Evolutionary conservation across 2,329 filamentous ascomycete genomes (phyloP).

Genomic region (Venturia asperata): DNA sequence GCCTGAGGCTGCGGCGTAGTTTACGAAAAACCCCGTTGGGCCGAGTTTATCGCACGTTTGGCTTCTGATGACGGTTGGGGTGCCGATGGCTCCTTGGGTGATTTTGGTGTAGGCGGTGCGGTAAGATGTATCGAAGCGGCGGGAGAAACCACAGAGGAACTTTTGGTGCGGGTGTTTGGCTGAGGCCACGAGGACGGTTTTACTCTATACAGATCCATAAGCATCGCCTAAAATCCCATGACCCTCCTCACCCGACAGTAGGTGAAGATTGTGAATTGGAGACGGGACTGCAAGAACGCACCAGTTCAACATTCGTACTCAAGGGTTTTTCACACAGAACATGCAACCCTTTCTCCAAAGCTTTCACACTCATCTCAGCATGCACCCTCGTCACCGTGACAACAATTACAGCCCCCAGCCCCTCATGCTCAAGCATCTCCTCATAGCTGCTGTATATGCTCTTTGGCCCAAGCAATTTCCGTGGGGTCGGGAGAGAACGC

Average conservation of each 20-base stretch:
- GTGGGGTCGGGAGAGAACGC: conserved; percentile 39
- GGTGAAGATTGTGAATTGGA: no score
- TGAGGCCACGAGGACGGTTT: conserved; percentile 53
- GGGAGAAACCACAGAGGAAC: conserved; percentile 60
- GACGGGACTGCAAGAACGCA: no score
- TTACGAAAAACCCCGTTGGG: conserved; percentile 59
- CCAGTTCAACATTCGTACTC: conserved; percentile 50
- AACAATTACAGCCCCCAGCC: conserved; percentile 49
- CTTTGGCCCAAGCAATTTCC: conserved; percentile 43
- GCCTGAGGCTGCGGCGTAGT: conserved; percentile 57
- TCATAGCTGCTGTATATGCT: conserved; percentile 48
- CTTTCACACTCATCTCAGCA: conserved; percentile 50
- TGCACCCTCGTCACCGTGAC: conserved; percentile 50
- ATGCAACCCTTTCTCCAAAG: conserved; percentile 49
- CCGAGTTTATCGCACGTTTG: conserved; percentile 63
- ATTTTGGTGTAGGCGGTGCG: conserved; percentile 51
- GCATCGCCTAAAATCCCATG: conserved; percentile 29
- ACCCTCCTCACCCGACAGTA: no score
- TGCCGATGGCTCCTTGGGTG: conserved; percentile 50
- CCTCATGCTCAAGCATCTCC: conserved; percentile 50
- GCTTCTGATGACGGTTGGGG: conserved; percentile 53
- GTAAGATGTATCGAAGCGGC: conserved; percentile 61
- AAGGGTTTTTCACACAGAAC: conserved; percentile 56
- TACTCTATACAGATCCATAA: conserved; percentile 43
- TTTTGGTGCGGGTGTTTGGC: conserved; percentile 52